These are phyloP conservation scores for Collybiopsis luxurians DNA, from an alignment of 768 basidiomycete genomes.

Conservation along the genomic window DNA sequence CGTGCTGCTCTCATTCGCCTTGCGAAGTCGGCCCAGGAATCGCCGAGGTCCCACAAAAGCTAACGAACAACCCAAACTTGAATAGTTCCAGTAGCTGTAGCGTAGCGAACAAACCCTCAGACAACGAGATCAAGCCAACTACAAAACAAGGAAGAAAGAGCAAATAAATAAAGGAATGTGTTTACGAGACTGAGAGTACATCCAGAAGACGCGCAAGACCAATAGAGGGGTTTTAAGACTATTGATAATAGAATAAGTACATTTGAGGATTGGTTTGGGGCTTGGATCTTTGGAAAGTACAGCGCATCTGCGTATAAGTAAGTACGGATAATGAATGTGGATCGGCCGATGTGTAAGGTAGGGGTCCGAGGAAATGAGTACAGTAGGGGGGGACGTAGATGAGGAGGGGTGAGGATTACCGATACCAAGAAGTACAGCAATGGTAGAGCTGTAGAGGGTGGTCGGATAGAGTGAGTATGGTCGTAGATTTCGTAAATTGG, in stretches of 20 bases:
- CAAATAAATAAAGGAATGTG: too few relatives aligned
- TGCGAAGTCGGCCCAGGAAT: too few relatives aligned
- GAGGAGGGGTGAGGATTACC: background rate
- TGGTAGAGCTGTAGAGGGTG: background rate
- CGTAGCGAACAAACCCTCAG: background rate
- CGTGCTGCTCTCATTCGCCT: too few relatives aligned
- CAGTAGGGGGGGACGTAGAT: background rate
- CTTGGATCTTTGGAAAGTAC: background rate
- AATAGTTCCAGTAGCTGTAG: background rate
- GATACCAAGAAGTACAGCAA: background rate
- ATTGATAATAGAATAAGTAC: background rate
- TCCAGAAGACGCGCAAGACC: background rate
- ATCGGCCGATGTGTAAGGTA: background rate
- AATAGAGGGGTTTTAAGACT: background rate
- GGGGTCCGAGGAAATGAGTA: too few relatives aligned
- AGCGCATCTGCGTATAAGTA: background rate
- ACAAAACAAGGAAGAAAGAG: background rate
- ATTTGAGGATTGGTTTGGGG: background rate
- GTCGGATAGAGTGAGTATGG: background rate
- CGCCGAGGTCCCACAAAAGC: too few relatives aligned
- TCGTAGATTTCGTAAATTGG: background rate
- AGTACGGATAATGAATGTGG: constrained; percentile 1
- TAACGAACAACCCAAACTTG: background rate
- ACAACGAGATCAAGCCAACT: background rate
- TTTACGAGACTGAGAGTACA: background rate